Conservation (phyloP, 2,329 filamentous ascomycete genomes). For the Curvularia eragrostidis region DNA sequence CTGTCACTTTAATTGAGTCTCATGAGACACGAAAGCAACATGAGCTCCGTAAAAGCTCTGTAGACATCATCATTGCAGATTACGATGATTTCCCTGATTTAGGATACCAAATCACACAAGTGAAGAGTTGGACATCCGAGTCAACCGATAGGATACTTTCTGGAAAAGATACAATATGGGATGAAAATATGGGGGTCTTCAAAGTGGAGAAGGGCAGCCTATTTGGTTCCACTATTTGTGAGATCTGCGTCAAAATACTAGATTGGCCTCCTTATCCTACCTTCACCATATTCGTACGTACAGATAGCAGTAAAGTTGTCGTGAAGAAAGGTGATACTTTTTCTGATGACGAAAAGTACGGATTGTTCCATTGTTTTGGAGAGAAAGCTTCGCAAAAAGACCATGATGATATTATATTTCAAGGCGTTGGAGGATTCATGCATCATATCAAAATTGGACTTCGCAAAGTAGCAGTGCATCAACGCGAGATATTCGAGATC, state of each 20-base stretch:
- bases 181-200: not conserved
- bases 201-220: not conserved
- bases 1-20: not conserved
- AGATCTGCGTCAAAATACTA: not conserved
- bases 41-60: not conserved
- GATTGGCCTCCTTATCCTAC: not conserved
- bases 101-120: not conserved
- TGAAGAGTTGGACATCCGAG: not conserved
- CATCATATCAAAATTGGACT: not conserved
- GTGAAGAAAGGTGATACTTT: not conserved
- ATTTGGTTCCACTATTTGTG: not conserved
- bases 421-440: too few relatives aligned
- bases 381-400: accelerated
- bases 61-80: not conserved
- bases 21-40: not conserved
- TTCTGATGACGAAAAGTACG: not conserved
- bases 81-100: too few relatives aligned
- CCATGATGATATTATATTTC: not conserved
- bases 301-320: not conserved
- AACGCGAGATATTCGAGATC: not conserved
- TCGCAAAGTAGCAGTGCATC: not conserved
- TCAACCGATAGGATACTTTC: not conserved
- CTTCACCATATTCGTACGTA: not conserved
- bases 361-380: not conserved
- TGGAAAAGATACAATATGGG: not conserved